These are phyloP conservation scores for Boletellus ananas DNA, from an alignment of 768 basidiomycete genomes.

Conservation along the genomic window DNA sequence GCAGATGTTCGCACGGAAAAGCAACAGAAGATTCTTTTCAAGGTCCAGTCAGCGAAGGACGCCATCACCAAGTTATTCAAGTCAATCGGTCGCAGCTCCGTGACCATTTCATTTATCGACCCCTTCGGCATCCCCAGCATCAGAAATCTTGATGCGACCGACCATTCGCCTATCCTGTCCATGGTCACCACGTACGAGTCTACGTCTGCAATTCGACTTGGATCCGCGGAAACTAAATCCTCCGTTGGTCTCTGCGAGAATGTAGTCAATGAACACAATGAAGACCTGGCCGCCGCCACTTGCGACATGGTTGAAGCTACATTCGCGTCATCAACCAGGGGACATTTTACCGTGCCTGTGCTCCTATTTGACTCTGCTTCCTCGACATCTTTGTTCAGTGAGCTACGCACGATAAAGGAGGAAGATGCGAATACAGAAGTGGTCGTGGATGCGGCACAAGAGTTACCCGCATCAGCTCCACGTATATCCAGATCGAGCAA, in stretches of 20 bases:
- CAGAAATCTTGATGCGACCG: not conserved
- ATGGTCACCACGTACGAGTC: not conserved
- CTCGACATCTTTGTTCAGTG: not conserved
- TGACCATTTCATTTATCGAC: not conserved
- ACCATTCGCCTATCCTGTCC: not conserved
- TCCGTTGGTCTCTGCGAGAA: not conserved
- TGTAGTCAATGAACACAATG: not conserved
- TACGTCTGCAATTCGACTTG: not conserved
- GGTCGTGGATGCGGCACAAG: not conserved
- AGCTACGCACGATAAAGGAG: constrained; percentile 4
- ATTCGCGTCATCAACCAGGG: not conserved
- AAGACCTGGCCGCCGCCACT: not conserved
- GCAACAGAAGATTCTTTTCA: constrained; percentile 10
- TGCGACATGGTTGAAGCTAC: not conserved
- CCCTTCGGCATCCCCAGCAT: not conserved
- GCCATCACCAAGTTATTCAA: constrained; percentile 17
- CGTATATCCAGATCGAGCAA: not conserved
- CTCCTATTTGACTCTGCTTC: not conserved
- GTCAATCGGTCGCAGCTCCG: not conserved
- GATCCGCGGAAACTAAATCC: not conserved
- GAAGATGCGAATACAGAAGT: not conserved
- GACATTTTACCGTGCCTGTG: not conserved
- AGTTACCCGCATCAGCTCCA: not conserved
- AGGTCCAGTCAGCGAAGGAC: constrained; percentile 10
- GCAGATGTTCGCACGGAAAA: not conserved